These are phyloP conservation scores for Aureobasidium sp. DNA, from an alignment of 2,329 filamentous ascomycete species.

Conservation along the genomic window DNA sequence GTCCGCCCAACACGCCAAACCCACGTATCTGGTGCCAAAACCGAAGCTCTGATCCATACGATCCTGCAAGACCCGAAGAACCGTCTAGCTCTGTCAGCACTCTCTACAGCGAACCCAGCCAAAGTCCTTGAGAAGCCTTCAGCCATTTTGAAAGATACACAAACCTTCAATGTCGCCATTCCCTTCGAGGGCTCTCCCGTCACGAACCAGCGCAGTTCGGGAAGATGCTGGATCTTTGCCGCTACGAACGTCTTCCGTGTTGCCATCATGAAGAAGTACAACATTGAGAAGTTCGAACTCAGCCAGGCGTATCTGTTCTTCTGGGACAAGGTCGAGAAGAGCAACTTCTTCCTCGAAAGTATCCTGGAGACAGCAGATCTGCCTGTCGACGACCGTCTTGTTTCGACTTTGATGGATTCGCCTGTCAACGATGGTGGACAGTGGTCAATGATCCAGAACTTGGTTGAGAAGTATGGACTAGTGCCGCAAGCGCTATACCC, in stretches of 20 bases:
- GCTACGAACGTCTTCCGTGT: slow-evolving; percentile 86
- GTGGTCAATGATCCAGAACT: slow-evolving; percentile 86
- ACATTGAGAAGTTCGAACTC: slow-evolving; percentile 72
- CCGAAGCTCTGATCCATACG: slow-evolving; percentile 27
- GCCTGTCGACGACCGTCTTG: slow-evolving; percentile 63
- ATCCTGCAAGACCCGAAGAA: slow-evolving; percentile 39
- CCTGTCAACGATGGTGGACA: slow-evolving; percentile 77
- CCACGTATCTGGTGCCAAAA: slow-evolving; percentile 25
- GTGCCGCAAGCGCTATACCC: slow-evolving; percentile 74
- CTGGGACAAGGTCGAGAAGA: slow-evolving; percentile 90
- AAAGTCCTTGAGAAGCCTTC: slow-evolving; percentile 59
- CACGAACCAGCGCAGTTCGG: slow-evolving; percentile 75
- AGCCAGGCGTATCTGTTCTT: slow-evolving; percentile 84
- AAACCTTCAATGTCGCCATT: slow-evolving; percentile 78
- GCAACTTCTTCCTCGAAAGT: slow-evolving; percentile 82
- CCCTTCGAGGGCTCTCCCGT: slow-evolving; percentile 75
- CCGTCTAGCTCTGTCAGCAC: slow-evolving; percentile 68
- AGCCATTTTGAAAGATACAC: slow-evolving; percentile 60
- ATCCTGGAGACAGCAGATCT: slow-evolving; percentile 67
- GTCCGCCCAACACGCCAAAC: neutral
- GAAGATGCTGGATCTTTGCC: slow-evolving; percentile 87
- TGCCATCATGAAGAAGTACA: slow-evolving; percentile 78
- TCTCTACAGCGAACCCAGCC: slow-evolving; percentile 61
- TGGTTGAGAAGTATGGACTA: slow-evolving; percentile 80
- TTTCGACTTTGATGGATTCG: slow-evolving; percentile 60